phyloP scores from a whole-genome alignment of 2,329 filamentous ascomycete species.

The Fusarium stilboides region DNA sequence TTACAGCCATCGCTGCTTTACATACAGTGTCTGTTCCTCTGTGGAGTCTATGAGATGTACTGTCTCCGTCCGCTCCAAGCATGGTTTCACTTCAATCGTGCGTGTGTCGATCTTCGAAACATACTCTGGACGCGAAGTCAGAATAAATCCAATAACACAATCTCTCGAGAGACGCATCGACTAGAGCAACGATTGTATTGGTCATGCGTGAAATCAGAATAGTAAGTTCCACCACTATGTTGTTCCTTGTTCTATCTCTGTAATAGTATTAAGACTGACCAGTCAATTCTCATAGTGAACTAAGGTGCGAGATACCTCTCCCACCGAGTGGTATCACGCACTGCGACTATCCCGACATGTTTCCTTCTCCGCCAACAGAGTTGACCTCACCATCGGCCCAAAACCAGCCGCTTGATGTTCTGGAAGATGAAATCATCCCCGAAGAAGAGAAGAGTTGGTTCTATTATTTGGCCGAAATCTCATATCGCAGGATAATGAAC shows the following conservation, averaged over 20 bases:
- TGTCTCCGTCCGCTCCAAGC: neutral
- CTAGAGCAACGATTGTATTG: slow-evolving; percentile 11
- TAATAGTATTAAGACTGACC: too few species aligned
- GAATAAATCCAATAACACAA: neutral
- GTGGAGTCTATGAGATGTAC: slow-evolving; percentile 3
- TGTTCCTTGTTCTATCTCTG: too few species aligned
- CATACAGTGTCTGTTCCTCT: neutral
- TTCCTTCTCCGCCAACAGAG: neutral
- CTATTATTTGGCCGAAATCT: slow-evolving; percentile 1
- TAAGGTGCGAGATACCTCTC: neutral
- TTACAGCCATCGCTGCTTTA: neutral
- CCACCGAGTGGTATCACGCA: neutral
- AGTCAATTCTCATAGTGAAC: neutral
- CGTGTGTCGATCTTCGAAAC: neutral
- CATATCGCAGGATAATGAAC: neutral
- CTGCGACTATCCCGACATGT: slow-evolving; percentile 5
- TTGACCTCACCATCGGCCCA: neutral
- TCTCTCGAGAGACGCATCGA: neutral
- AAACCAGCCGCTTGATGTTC: neutral
- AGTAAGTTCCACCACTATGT: too few species aligned
- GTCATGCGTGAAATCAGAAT: slow-evolving; percentile 5
- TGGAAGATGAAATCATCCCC: neutral
- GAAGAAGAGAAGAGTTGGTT: slow-evolving; percentile 14
- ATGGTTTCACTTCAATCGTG: slow-evolving; percentile 1
- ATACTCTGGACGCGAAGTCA: neutral